Percentiles rank a stretch among this genome's conserved stretches.
These are phyloP conservation scores for Claviceps lovelessii DNA, from an alignment of 2,329 filamentous ascomycete genomes.

Conservation along the genomic window DNA sequence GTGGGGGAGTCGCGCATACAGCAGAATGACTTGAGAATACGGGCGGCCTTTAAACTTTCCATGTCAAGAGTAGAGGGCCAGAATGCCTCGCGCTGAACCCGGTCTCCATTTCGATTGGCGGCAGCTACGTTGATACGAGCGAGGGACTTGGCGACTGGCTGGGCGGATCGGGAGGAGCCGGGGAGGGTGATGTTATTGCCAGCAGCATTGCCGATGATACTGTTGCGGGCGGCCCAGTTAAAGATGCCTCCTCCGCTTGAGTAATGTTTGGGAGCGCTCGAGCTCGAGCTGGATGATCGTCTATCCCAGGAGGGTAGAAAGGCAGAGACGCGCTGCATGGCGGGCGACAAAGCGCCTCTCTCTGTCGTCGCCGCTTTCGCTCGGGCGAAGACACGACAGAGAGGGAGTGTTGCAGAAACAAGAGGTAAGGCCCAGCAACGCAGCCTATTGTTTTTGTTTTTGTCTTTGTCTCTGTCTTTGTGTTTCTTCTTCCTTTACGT, in stretches of 20 bases:
- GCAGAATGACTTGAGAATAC: slow-evolving; percentile 83
- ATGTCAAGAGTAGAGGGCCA: slow-evolving; percentile 77
- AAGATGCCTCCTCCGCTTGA: slow-evolving; percentile 18
- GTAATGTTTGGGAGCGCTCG: slow-evolving; percentile 14
- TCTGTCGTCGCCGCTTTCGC: slow-evolving; percentile 20
- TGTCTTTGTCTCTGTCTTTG: not conserved
- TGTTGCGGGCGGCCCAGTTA: slow-evolving; percentile 37
- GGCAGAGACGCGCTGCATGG: slow-evolving; percentile 30
- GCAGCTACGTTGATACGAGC: slow-evolving; percentile 21
- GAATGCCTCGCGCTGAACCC: slow-evolving; percentile 48
- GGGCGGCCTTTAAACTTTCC: slow-evolving; percentile 81
- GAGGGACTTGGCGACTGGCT: slow-evolving; percentile 9
- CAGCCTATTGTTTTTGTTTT: slow-evolving; percentile 2
- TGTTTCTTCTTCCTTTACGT: not conserved
- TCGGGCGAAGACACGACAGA: slow-evolving; percentile 19
- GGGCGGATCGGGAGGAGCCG: not conserved
- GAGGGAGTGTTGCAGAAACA: slow-evolving; percentile 13
- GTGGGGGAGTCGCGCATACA: slow-evolving; percentile 32
- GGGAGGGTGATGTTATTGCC: slow-evolving; percentile 3
- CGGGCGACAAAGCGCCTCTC: slow-evolving; percentile 20
- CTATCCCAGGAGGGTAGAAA: slow-evolving; percentile 32
- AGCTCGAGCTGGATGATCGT: slow-evolving; percentile 21
- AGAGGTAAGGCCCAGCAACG: slow-evolving; percentile 8
- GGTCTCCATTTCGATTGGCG: slow-evolving; percentile 19
- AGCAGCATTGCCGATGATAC: slow-evolving; percentile 9